Base-by-base conservation (phyloP, 768 basidiomycete species). In the Dioszegia aurantiaca region DNA sequence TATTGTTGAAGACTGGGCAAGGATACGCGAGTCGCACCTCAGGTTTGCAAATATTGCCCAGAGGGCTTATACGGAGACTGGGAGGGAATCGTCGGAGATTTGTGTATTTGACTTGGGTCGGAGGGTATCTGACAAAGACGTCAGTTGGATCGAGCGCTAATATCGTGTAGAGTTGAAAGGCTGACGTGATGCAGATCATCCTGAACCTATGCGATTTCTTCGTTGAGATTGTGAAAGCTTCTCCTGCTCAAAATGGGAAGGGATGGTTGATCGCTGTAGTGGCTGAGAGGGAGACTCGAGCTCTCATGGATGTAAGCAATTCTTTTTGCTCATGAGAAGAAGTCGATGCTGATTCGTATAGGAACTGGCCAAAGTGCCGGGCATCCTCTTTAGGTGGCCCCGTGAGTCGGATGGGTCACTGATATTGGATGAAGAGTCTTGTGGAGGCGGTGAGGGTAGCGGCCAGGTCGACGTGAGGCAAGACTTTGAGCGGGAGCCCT, bases 181-280 rank as follows among this genome's bases (percentile, higher is more conserved):
- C 41, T 49, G 44, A 28, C n/a, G 16, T 4, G 5, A 26, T 42
- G 9, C 30, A 69, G 68, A 58, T 69, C 52, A 47, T 69, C 14
- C 65, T 65, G 1, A 11, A 17, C 10, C 39, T 69, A 3, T 64
- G 62, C 27, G 44, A 59, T 4, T 62, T 45, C 53, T 63, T 69
- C 41, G 62, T 53, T 3, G 68, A 69, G 33, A 48, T 67, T 12
- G 41, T 48, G 19, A 56, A 69, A 2, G 58, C 62, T 19, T 26
- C 65, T 0, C 65, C 65, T 14, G 66, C 53, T 1, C 26, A 26
- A 3, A 51, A 53, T 21, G 63, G 48, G 1, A 58, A 58, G 27
- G 63, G 68, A 8, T 69, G 68, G 68, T 49, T 69, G 2, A 47
- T 69, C 21, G 45, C 55, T 0, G 60, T 69, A 58, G 60, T 5